Conservation (phyloP, 1,284 basidiomycete genomes). For the Naganishia sp. region DNA sequence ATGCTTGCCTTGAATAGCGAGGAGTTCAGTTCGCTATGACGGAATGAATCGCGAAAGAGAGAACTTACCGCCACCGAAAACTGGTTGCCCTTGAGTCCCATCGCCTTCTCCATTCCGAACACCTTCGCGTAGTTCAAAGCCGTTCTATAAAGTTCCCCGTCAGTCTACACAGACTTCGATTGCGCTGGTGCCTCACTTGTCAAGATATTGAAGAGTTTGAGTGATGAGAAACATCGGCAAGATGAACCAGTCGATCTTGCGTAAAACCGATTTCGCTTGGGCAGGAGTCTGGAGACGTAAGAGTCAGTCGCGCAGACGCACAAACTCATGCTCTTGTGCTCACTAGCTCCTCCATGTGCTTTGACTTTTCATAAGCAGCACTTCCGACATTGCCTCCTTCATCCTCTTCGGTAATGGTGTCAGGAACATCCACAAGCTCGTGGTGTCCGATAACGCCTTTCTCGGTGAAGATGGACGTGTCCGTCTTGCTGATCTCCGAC, state of each 20-base stretch:
- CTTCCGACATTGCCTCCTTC: constrained; percentile 47
- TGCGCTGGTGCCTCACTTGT: constrained; percentile 32
- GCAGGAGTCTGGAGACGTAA: constrained; percentile 40
- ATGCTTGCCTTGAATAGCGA: constrained; percentile 23
- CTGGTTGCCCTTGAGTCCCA: constrained; percentile 44
- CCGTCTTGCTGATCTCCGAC: constrained; percentile 30
- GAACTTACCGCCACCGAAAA: constrained; percentile 37
- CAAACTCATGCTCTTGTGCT: constrained; percentile 20
- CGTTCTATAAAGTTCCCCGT: constrained; percentile 28
- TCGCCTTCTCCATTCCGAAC: constrained; percentile 49
- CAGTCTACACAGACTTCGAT: background rate
- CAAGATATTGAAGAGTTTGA: constrained; percentile 45
- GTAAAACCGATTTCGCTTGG: constrained; percentile 44
- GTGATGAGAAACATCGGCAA: constrained; percentile 47
- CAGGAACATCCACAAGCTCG: constrained; percentile 36
- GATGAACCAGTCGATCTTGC: constrained; percentile 45
- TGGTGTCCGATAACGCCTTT: constrained; percentile 39
- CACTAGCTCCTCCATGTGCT: constrained; percentile 44
- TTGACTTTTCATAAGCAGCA: constrained; percentile 44
- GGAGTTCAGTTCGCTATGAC: no score
- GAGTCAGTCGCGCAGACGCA: no score
- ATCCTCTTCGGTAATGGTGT: constrained; percentile 38
- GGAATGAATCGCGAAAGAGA: no score
- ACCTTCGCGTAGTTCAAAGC: constrained; percentile 49
- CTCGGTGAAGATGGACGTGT: constrained; percentile 35